phyloP scores from a whole-genome alignment of 306 rosid species.

The Quercus robur region DNA sequence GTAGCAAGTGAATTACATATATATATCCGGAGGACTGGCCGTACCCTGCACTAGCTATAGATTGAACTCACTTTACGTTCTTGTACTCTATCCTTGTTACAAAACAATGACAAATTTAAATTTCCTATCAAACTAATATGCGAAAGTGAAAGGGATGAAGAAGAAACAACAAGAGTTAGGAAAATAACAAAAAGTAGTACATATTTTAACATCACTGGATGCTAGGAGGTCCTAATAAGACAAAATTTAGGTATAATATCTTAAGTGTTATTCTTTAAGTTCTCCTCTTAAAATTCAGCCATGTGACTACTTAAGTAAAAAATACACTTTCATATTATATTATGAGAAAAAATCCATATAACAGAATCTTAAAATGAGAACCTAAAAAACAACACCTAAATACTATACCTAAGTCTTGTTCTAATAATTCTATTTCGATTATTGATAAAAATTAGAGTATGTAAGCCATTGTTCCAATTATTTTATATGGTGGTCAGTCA shows the following conservation, averaged over 20 bases:
- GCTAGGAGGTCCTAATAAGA: too few species aligned
- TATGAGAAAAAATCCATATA: too few species aligned
- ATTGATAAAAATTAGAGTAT: too few species aligned
- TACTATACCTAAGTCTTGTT: accelerated
- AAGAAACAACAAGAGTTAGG: not conserved
- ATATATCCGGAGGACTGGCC: not conserved
- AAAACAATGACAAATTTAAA: not conserved
- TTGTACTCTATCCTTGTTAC: not conserved
- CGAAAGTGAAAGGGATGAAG: not conserved
- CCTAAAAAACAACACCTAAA: accelerated
- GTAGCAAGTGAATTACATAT: not conserved
- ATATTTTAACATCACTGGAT: not conserved
- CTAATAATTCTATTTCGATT: too few species aligned
- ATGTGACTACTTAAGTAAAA: accelerated
- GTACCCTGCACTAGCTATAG: not conserved
- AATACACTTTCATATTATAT: too few species aligned
- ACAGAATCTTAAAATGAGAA: accelerated
- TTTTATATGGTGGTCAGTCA: too few species aligned
- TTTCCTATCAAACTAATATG: not conserved
- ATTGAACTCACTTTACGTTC: not conserved
- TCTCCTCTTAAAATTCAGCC: accelerated
- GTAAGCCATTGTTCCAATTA: too few species aligned
- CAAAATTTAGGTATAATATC: accelerated
- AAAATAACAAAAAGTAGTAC: not conserved
- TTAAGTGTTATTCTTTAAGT: too few species aligned